Percentiles rank a stretch among this genome's conserved stretches.
Evolutionary conservation across 345 rosid species (phyloP).

Genomic region (Salix caprea): DNA sequence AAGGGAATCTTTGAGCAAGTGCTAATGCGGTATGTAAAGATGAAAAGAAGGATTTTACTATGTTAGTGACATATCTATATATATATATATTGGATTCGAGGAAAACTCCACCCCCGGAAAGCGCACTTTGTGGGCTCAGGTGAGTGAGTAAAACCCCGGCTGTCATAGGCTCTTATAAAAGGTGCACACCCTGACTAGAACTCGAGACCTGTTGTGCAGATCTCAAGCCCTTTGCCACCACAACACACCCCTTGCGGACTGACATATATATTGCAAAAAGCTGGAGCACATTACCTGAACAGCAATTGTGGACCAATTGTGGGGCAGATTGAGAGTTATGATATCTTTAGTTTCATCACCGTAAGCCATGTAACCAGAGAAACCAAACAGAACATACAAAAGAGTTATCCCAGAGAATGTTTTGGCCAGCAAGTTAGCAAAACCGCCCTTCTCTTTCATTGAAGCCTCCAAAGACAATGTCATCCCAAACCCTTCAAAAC

Average conservation of each 20-base stretch:
- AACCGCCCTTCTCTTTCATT: constrained; percentile 61
- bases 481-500: constrained; percentile 95
- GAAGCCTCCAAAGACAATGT: constrained; percentile 78
- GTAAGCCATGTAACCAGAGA: constrained; percentile 84
- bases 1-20: not conserved
- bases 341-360: constrained; percentile 80
- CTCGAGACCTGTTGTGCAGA: too few species aligned
- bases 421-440: constrained; percentile 55
- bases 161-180: too few species aligned
- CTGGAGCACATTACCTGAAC: constrained; percentile 54
- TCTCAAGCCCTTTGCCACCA: too few species aligned
- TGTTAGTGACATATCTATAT: not conserved
- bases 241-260: not conserved
- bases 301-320: constrained; percentile 60
- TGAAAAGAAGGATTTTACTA: not conserved
- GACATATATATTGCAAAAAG: not conserved
- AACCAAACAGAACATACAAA: constrained; percentile 64
- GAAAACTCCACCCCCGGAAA: too few species aligned
- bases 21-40: not conserved
- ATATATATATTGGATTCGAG: too few species aligned
- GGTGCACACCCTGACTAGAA: too few species aligned
- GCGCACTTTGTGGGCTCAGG: too few species aligned
- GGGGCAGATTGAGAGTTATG: constrained; percentile 74
- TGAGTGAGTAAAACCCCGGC: too few species aligned
- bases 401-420: constrained; percentile 60